Evolutionary conservation across 2,329 filamentous ascomycete species (phyloP).

Genomic region (Botrytis hyacinthi): DNA sequence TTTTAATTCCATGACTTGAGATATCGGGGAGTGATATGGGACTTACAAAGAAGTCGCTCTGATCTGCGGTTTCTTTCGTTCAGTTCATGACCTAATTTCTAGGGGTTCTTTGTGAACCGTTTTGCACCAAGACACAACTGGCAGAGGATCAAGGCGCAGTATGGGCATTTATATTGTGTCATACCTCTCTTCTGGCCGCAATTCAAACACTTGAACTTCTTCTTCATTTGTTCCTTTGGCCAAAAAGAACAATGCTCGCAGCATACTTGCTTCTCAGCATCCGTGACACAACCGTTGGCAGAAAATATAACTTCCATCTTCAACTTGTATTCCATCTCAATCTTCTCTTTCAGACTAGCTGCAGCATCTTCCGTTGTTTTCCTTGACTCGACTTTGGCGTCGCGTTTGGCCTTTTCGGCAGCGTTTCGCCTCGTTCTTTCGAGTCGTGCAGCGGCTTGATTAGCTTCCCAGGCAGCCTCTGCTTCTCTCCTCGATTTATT

Average conservation of each 20-base stretch:
- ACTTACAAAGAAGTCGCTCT: not conserved
- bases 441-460: not conserved
- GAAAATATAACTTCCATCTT: conserved; percentile 21
- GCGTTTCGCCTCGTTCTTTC: not conserved
- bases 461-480: not conserved
- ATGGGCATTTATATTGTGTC: conserved; percentile 26
- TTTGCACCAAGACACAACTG: conserved; percentile 21
- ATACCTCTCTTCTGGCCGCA: conserved; percentile 28
- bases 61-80: not conserved
- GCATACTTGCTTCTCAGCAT: conserved; percentile 22
- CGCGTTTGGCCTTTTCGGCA: not conserved
- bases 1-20: not conserved
- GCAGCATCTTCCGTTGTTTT: not conserved
- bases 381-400: not conserved
- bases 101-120: not conserved
- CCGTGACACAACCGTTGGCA: conserved; percentile 15
- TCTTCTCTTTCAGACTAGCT: conserved; percentile 1
- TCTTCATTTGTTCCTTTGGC: conserved; percentile 24
- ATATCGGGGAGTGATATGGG: not conserved
- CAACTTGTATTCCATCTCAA: conserved; percentile 6
- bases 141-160: conserved; percentile 25
- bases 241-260: conserved; percentile 28
- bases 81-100: not conserved
- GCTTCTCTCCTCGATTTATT: not conserved
- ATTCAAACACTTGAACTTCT: conserved; percentile 27